Evolutionary conservation across 163 green algal species (phyloP), one percentile per base, ranked within the genome.

Genomic region (Botryococcus braunii): DNA sequence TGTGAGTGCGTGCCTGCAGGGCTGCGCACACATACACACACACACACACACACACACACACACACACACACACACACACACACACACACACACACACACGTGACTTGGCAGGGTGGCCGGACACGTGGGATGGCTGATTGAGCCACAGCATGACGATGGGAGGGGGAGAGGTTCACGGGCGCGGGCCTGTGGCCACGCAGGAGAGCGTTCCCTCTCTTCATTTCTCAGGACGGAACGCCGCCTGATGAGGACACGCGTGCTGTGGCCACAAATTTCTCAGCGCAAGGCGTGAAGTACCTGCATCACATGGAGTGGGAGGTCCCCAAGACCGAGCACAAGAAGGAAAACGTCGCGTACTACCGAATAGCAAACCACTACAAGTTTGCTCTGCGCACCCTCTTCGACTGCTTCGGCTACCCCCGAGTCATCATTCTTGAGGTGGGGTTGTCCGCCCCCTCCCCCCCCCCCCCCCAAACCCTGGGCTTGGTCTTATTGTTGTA

Each of bases 311-410:
- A 79, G 71, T 21, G 25, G 29, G 49, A 58, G 32, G 36, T 27
- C n/a, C 75, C 74, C 2, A 41, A 36, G 13, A 62, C 36, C 17
- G 37, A 40, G 23, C 31, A 38, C 21, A 57, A 46, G 29, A 64
- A 65, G 37, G 74, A 81, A 55, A 69, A 74, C 27, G 37, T 75
- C 2, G 81, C 65, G 1, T 86, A 88, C 69, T 86, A 86, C 59
- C 55, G 75, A 17, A 86, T 86, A 39, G 70, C 80, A 7, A 72
- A 72, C 5, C 84, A 91, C 66, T 91, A 91, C 75, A 85, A 82
- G 68, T 86, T 81, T 40, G 55, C 81, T 25, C 32, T 86, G 47
- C 43, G 55, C 8, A 74, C 76, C 7, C 70, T 88, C n/a, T 84
- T 88, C 47, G 75, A 88, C 50, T 88, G 82, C 70, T 77, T 80